Evolutionary conservation across 1,284 basidiomycete genomes (phyloP), one percentile per base, ranked within the genome.

Genomic region (Fistulinella staudtii): DNA sequence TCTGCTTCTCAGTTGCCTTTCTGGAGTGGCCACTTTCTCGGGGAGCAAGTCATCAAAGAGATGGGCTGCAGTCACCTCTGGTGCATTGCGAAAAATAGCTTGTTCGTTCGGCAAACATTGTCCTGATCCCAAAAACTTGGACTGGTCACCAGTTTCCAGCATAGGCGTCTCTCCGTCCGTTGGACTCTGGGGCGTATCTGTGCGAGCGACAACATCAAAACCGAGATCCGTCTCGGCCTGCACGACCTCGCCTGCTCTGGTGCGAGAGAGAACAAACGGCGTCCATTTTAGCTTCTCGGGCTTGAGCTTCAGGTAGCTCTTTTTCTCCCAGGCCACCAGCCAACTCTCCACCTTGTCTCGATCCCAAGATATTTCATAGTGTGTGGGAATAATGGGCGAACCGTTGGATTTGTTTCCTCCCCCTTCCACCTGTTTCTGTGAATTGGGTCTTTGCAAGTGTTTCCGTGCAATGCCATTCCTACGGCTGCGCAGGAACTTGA

Each of bases 241-340:
- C 45, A 67, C 46, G 17, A 64, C 42, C 25, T 65, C 62, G 35
- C 70, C 69, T 52, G 74, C 74, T 56, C 70, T 70, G 33, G 70
- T 74, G 49, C 82, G 69, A 7, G 84, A 73, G 29, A 93, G 67
- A 31, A 96, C 70, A 70, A 96, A 98, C 5, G 95, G 95, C 50
- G 86, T 93, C 89, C 96, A 99, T 60, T 92, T 93, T 50, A 99
- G 75, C 63, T 85, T 85, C 57, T 94, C 91, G 0, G 93, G 84
- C 51, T 79, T 81, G 41, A 99, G 75, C 55, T 71, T 78, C 49
- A 94, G 60, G 58, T 94, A 89, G 1, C 85, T 87, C 65, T 95
- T 98, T 17, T 70, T 67, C 53, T 89, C 83, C 79, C 89, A 90
- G 42, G 75, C 77, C 22, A 65, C 66, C 43, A 97, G 56, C 60